Evolutionary conservation across 2,329 filamentous ascomycete species (phyloP).

Genomic region (Dactylellina haptotyla): DNA sequence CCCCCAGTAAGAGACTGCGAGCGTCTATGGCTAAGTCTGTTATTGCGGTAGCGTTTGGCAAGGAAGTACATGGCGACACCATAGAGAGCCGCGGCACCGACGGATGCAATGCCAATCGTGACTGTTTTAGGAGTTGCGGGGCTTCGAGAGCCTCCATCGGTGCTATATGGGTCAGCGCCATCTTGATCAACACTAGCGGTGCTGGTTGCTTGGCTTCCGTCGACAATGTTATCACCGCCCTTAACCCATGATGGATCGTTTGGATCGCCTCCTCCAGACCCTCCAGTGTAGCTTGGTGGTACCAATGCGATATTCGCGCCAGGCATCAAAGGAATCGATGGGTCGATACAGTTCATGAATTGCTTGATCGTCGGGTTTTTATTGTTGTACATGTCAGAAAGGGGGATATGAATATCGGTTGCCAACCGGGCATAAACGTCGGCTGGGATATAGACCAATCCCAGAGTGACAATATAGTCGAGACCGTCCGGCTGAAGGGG

Average conservation of each 20-base stretch:
- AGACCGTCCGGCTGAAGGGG: slow-evolving; percentile 78
- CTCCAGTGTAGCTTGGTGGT: slow-evolving; percentile 61
- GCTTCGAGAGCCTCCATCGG: slow-evolving; percentile 62
- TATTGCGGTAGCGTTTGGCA: slow-evolving; percentile 88
- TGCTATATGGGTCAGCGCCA: slow-evolving; percentile 56
- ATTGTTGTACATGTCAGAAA: slow-evolving; percentile 79
- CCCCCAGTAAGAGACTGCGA: slow-evolving; percentile 74
- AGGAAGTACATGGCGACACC: slow-evolving; percentile 94
- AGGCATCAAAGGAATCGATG: slow-evolving; percentile 76
- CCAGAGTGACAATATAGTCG: slow-evolving; percentile 84
- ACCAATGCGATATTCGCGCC: slow-evolving; percentile 60
- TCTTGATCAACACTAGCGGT: slow-evolving; percentile 59
- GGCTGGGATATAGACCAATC: slow-evolving; percentile 78
- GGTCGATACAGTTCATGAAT: slow-evolving; percentile 83
- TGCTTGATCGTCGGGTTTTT: slow-evolving; percentile 72
- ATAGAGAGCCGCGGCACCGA: slow-evolving; percentile 83
- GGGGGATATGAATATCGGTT: slow-evolving; percentile 75
- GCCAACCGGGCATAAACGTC: slow-evolving; percentile 74
- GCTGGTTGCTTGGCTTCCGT: slow-evolving; percentile 61
- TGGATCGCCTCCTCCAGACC: slow-evolving; percentile 60
- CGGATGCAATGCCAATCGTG: slow-evolving; percentile 79
- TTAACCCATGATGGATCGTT: slow-evolving; percentile 56
- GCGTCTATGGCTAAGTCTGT: slow-evolving; percentile 79
- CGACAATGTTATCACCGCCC: slow-evolving; percentile 58
- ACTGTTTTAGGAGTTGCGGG: slow-evolving; percentile 73